A percentile compares a stretch with the other conserved stretches of the same genome.
Conservation (phyloP, 305 asterid genomes). For the Galium porrigens region DNA sequence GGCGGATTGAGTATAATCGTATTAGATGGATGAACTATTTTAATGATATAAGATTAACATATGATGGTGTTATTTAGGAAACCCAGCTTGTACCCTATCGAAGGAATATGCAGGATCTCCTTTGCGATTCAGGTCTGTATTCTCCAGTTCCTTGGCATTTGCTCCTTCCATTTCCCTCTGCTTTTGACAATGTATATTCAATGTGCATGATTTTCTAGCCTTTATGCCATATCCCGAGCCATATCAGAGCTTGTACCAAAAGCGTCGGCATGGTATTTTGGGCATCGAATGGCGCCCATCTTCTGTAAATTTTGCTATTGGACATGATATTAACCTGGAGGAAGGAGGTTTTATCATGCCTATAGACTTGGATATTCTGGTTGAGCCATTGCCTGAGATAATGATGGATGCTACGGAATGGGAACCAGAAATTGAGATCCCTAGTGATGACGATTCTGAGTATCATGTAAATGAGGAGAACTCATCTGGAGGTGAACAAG, state of each 20-base stretch:
- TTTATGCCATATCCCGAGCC: slow-evolving; percentile 77
- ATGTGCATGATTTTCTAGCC: slow-evolving; percentile 36
- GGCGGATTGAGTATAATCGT: background rate
- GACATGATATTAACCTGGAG: slow-evolving; percentile 67
- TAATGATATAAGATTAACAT: slow-evolving; percentile 15
- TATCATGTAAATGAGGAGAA: slow-evolving; percentile 54
- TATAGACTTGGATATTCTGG: slow-evolving; percentile 53
- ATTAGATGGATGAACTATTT: background rate
- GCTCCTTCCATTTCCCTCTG: slow-evolving; percentile 12
- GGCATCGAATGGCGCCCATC: slow-evolving; percentile 94
- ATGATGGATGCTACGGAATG: slow-evolving; percentile 58
- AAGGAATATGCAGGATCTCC: slow-evolving; percentile 77
- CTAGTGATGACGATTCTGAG: slow-evolving; percentile 85
- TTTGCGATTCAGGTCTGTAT: slow-evolving; percentile 80
- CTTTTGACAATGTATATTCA: slow-evolving; percentile 30
- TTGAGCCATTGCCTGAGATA: slow-evolving; percentile 78
- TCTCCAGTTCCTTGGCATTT: slow-evolving; percentile 14
- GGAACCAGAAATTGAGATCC: slow-evolving; percentile 86
- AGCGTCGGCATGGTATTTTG: slow-evolving; percentile 72
- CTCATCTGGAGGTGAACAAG: slow-evolving; percentile 49
- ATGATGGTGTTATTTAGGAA: slow-evolving; percentile 48
- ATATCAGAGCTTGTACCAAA: slow-evolving; percentile 76
- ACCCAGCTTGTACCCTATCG: slow-evolving; percentile 65
- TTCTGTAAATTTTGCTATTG: slow-evolving; percentile 66
- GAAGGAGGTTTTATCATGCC: slow-evolving; percentile 68